Base-by-base conservation (phyloP, 2,329 filamentous ascomycete genomes). In the Zopfia rhizophila region DNA sequence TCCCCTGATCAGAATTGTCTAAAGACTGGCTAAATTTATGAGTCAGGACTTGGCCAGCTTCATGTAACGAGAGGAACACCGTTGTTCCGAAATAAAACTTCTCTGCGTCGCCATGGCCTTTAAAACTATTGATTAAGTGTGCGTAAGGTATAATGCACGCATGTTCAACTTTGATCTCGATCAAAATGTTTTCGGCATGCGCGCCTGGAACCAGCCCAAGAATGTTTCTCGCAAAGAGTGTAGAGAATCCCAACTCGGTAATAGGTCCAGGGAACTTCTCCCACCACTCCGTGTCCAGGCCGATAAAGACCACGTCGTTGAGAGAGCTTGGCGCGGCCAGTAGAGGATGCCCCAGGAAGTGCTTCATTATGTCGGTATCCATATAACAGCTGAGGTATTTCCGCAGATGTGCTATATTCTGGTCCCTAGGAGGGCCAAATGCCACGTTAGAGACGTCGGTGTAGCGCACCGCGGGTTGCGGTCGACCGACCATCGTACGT, bases 51-150 rank as follows among this genome's bases (percentile, higher is more conserved):
- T 30, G 11, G 12, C n/a, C 29, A 1, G 48, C 51, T 23, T 58
- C 45, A 1, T 37, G 5, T 4, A 32, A 13, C 11, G 21, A 19
- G 4, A 55, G 45, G 16, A 60, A 63, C 8, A 42, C 38, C 2
- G 51, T 61, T 8, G 5, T 43, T 4, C 59, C 57, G 13, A 58
- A 62, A 2, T 52, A 50, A 14, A 59, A 62, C 7, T 48, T 29
- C 10, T 56, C 48, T 0, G 55, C 45, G 16, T 57, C 38, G 14
- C 54, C 51, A 5, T 44, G 40, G 12, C 54, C 56, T 7, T 18
- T 7, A 17, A 53, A 35, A 6, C 23, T 38, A 28, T 62, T 62
- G 11, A 21, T 13, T 5, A 57, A 47, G 23, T 59, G 56, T 1
- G 56, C 51, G 24, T 55, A 5, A 1, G 29, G 14, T 14, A 40